Evolutionary conservation across 1,284 basidiomycete genomes (phyloP).

Genomic region (Boletus subluridellus): DNA sequence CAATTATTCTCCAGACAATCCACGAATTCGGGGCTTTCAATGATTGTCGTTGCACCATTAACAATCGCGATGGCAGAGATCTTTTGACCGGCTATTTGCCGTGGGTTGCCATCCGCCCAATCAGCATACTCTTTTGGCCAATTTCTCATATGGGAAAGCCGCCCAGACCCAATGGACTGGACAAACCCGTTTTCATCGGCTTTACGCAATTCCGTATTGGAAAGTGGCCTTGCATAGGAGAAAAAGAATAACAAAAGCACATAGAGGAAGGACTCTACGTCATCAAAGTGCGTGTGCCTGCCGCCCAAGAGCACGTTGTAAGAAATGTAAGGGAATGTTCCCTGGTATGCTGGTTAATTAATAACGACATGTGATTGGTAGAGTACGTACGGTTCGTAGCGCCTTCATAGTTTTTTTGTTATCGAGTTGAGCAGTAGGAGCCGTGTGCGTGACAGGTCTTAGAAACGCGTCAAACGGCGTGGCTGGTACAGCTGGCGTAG

Average conservation of each 20-base stretch:
- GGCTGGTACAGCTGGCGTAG: no score
- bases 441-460: accelerated
- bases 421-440: no score
- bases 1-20: background rate
- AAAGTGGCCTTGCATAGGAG: conserved; percentile 10
- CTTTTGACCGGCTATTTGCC: background rate
- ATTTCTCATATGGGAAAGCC: background rate
- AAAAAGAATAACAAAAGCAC: conserved; percentile 17
- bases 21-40: background rate
- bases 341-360: background rate
- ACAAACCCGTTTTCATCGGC: background rate
- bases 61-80: no score
- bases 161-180: background rate
- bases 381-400: background rate
- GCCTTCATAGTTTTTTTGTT: background rate
- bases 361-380: accelerated
- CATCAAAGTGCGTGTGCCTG: conserved; percentile 9
- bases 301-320: background rate
- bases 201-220: background rate
- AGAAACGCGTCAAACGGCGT: no score
- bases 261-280: conserved; percentile 17
- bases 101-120: background rate
- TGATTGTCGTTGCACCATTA: background rate
- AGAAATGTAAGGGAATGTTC: conserved; percentile 8
- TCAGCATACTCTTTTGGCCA: background rate